Conservation (phyloP, 1,284 basidiomycete species). For the Papiliotrema fonsecae region DNA sequence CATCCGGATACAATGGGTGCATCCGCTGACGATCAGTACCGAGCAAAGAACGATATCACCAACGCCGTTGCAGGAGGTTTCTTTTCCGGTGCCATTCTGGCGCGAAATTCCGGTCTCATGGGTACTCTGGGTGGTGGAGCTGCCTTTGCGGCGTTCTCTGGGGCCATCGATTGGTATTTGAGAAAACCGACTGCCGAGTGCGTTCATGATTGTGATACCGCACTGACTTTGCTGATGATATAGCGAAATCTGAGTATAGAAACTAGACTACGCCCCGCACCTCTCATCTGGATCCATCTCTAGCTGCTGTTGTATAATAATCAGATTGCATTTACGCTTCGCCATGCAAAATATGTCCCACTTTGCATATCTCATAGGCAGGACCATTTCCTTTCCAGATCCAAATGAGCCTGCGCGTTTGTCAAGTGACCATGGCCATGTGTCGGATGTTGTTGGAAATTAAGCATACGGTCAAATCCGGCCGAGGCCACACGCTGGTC, state of each 20-base stretch:
- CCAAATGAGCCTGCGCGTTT: too few species aligned
- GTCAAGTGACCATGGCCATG: too few species aligned
- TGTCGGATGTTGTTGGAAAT: too few species aligned
- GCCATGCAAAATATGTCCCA: too few species aligned
- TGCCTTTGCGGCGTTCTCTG: constrained; percentile 87
- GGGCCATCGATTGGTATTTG: constrained; percentile 79
- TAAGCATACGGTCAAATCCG: background rate
- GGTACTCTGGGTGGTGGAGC: constrained; percentile 75
- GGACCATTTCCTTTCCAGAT: too few species aligned
- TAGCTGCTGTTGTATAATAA: too few species aligned
- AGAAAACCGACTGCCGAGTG: constrained; percentile 78
- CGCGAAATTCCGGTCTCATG: constrained; percentile 75
- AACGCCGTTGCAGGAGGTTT: constrained; percentile 59
- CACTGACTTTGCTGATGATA: too few species aligned
- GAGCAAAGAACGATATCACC: constrained; percentile 89
- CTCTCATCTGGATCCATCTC: too few species aligned
- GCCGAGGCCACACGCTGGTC: background rate
- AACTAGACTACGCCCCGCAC: too few species aligned
- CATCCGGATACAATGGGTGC: background rate
- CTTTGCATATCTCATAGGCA: too few species aligned
- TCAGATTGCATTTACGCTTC: too few species aligned
- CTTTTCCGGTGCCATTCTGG: constrained; percentile 67
- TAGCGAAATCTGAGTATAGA: too few species aligned
- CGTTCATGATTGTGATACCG: constrained; percentile 48
- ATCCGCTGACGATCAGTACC: constrained; percentile 60